These are phyloP conservation scores for Wickerhamiella cacticola DNA, from an alignment of 805 yeast species.

Conservation along the genomic window DNA sequence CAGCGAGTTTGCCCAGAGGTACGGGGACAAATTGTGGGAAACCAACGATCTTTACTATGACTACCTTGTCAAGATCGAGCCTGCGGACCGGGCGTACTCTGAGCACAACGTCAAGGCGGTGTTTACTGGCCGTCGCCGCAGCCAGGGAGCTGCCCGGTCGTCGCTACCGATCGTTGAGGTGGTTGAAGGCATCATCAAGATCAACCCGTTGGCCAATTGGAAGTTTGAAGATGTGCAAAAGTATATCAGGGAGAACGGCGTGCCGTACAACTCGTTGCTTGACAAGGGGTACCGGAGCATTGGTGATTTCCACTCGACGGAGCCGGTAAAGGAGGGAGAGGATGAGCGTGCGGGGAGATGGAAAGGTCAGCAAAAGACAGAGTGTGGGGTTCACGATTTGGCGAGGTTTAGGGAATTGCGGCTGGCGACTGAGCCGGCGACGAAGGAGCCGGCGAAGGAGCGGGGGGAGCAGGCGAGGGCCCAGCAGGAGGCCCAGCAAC, in stretches of 20 bases:
- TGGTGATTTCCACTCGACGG: constrained; percentile 93
- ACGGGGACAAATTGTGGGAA: constrained; percentile 79
- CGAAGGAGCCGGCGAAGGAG: too few species aligned
- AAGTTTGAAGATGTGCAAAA: constrained; percentile 54
- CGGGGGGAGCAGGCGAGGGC: too few species aligned
- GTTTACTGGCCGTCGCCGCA: constrained; percentile 78
- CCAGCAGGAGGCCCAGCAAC: too few species aligned
- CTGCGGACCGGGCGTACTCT: constrained; percentile 71
- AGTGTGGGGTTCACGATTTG: constrained; percentile 88
- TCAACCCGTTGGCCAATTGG: constrained; percentile 84
- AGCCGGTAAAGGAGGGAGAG: constrained; percentile 79
- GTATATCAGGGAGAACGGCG: constrained; percentile 57
- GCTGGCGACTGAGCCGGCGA: background rate
- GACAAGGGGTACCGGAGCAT: constrained; percentile 82
- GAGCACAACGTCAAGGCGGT: constrained; percentile 69
- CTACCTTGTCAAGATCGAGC: constrained; percentile 83
- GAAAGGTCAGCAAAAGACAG: constrained; percentile 86
- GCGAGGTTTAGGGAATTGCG: constrained; percentile 53
- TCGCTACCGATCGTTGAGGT: constrained; percentile 62
- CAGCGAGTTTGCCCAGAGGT: constrained; percentile 47
- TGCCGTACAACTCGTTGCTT: constrained; percentile 75
- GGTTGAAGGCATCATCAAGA: constrained; percentile 60
- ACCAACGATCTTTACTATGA: constrained; percentile 71
- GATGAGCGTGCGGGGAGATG: constrained; percentile 96
- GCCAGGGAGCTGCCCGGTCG: constrained; percentile 80